phyloP scores from a whole-genome alignment of 176 grass and related monocot species.

The Sorghum bicolor region Sorghum_bicolor_NCBIv3 NC_012870.2:72280501-72281000 shows the following conservation, averaged over 20 bases:
- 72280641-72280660: background rate
- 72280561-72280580: background rate
- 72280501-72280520: background rate
- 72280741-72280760: background rate
- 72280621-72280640: background rate
- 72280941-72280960: background rate
- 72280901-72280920: background rate
- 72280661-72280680: background rate
- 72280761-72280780: constrained; percentile 18
- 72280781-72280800: constrained; percentile 20
- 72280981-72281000: background rate
- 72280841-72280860: constrained; percentile 8
- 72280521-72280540: background rate
- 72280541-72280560: background rate
- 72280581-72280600: background rate
- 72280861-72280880: background rate
- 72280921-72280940: background rate
- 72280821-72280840: background rate
- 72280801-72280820: background rate
- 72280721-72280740: constrained; percentile 42
- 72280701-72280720: constrained; percentile 22
- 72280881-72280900: background rate
- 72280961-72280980: background rate
- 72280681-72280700: constrained; percentile 2
- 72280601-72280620: background rate